Base-by-base conservation (phyloP, 305 asterid genomes). In the Fraxinus floribunda region DNA sequence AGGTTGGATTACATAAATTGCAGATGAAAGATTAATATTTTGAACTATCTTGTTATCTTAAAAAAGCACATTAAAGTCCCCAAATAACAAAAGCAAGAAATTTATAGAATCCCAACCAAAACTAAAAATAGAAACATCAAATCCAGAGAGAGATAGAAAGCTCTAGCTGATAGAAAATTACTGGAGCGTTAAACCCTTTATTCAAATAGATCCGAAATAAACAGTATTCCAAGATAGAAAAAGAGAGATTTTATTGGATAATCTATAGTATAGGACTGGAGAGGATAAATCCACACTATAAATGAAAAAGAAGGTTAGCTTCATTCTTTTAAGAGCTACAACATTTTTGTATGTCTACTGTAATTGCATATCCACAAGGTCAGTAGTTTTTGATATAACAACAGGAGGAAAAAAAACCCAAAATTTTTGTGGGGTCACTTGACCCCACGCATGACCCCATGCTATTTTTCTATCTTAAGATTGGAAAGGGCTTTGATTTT, bases 111-210 rank as follows among this genome's bases (percentile, higher is more conserved):
- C 35, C 24, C 8, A 80, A 79, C 71, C 30, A 30, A 52, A 68
- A 80, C 77, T 41, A 66, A 3, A 79, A 81, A 52, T 3, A 68
- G 18, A 78, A 84, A 75, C 41, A 60, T 60, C 81, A 18, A 80
- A 78, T 41, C 41, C 16, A 64, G n/a, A 81, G 52, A 7, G 52
- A 85, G 82, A 52, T 32, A 13, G 68, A 77, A 81, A 66, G 29
- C 57, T 35, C 75, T 57, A 82, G 87, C 20, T 76, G 73, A 24
- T 22, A 80, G 80, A 72, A 82, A 79, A 70, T 30, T 64, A 84
- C 78, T 18, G 24, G 57, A 41, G 52, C 16, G 16, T 41, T 41
- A 5, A 41, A 41, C 16, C 15, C 16, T 41, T 41, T 15, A 10
- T 11, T 41, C 4, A 41, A 41, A 41, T 41, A 41, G 52, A 41